Evolutionary conservation across 2,329 filamentous ascomycete species (phyloP).

Genomic region (Pseudopithomyces chartarum): DNA sequence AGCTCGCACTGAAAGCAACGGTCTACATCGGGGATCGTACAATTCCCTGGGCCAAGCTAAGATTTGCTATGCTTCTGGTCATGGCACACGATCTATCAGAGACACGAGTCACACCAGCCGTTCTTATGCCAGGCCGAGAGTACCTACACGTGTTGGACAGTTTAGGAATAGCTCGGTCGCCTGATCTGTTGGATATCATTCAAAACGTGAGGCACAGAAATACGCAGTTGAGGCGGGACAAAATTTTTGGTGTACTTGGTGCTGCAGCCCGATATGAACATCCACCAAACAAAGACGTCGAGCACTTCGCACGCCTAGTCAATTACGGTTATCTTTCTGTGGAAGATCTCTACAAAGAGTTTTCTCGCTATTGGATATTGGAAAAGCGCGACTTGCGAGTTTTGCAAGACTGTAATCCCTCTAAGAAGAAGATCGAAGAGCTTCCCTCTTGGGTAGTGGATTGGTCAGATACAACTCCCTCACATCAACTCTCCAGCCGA

Average conservation of each 20-base stretch:
- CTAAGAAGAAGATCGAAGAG: conserved; percentile 4
- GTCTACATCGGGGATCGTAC: not conserved
- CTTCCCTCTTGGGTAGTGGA: conserved; percentile 6
- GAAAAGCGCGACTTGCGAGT: conserved; percentile 4
- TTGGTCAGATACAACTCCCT: conserved; percentile 4
- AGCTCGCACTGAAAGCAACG: not conserved
- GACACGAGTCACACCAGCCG: not conserved
- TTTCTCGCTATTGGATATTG: conserved; percentile 3
- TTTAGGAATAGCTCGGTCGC: not conserved
- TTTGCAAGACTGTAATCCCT: conserved; percentile 5
- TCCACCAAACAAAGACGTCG: not conserved
- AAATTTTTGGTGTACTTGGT: conserved; percentile 5
- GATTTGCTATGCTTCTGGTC: conserved; percentile 3
- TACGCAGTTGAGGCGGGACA: not conserved
- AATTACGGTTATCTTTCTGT: conserved; percentile 2
- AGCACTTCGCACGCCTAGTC: conserved; percentile 3
- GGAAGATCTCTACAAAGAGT: conserved; percentile 6
- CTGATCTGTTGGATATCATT: conserved; percentile 7
- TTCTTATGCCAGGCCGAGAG: not conserved
- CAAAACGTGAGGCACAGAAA: conserved; percentile 2
- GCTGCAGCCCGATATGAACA: conserved; percentile 3
- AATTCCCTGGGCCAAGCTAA: not conserved
- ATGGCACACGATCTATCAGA: conserved; percentile 7
- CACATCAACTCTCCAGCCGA: conserved; percentile 2
- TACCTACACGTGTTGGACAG: conserved; percentile 6